Percentiles rank a stretch among this genome's conserved stretches.
Evolutionary conservation across 805 yeast species (phyloP).

Genomic region (Monosporozyma aerobia): DNA sequence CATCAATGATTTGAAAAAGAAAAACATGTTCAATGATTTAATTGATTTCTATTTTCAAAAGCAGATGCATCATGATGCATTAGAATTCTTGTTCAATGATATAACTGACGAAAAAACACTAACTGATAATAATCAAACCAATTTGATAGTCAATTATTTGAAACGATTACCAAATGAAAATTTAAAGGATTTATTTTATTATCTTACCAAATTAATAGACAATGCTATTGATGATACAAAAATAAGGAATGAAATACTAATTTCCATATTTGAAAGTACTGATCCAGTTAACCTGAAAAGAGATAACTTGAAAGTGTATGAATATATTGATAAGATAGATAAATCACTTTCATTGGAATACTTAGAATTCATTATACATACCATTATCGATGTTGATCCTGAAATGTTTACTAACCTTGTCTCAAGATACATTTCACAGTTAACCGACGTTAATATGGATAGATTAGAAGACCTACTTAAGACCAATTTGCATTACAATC

Average conservation of each 20-base stretch:
- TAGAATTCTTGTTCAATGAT: constrained; percentile 39
- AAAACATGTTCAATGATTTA: constrained; percentile 52
- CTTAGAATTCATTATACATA: constrained; percentile 40
- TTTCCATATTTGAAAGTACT: constrained; percentile 55
- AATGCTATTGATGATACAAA: constrained; percentile 29
- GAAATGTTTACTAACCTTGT: constrained; percentile 38
- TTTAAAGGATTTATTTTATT: constrained; percentile 48
- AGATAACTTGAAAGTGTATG: constrained; percentile 44
- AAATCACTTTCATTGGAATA: constrained; percentile 35
- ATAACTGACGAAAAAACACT: constrained; percentile 1
- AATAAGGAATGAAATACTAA: constrained; percentile 27
- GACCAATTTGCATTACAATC: constrained; percentile 32
- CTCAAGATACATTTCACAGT: constrained; percentile 33
- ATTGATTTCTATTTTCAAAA: constrained; percentile 70
- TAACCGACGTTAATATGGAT: constrained; percentile 13
- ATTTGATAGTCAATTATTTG: constrained; percentile 52
- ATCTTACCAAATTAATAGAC: constrained; percentile 37
- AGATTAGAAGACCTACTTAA: constrained; percentile 32
- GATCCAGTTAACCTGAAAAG: constrained; percentile 51
- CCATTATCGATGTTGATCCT: constrained; percentile 30
- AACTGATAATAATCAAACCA: constrained; percentile 10
- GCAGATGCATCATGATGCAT: constrained; percentile 53
- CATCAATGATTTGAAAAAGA: constrained; percentile 39
- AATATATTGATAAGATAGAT: constrained; percentile 35
- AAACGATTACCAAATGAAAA: constrained; percentile 43